These are phyloP conservation scores for Geotrichum klebahnii DNA, from an alignment of 1,139 yeast species.

Conservation along the genomic window DNA sequence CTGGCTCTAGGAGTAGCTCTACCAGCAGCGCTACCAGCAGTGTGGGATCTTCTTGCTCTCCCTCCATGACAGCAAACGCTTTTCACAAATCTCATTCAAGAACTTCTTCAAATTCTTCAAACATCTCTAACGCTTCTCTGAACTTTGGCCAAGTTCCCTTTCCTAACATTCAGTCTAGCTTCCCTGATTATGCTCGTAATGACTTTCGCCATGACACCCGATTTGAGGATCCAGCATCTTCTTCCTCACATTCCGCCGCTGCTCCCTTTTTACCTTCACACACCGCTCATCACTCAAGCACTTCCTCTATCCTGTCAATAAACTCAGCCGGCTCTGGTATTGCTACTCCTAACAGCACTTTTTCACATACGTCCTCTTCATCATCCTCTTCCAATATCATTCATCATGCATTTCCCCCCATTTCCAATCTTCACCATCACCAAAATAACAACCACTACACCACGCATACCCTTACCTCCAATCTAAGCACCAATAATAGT, in stretches of 20 bases:
- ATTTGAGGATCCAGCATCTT: neutral
- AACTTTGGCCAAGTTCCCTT: constrained; percentile 10
- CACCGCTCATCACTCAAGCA: constrained; percentile 3
- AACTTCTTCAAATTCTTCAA: constrained; percentile 6
- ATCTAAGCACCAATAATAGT: too few relatives aligned
- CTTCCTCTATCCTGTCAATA: constrained; percentile 12
- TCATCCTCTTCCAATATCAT: neutral
- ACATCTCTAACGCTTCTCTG: constrained; percentile 2
- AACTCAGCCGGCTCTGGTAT: constrained; percentile 9
- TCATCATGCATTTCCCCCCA: constrained; percentile 11
- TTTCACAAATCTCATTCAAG: constrained; percentile 6
- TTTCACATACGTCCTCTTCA: constrained; percentile 4
- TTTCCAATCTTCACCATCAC: neutral
- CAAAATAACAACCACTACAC: neutral
- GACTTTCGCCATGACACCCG: too few relatives aligned
- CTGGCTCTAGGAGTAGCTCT: constrained; percentile 9
- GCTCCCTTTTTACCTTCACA: constrained; percentile 10
- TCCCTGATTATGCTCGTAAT: constrained; percentile 4
- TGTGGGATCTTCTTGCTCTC: neutral
- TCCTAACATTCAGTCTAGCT: constrained; percentile 9
- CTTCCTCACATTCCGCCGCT: neutral
- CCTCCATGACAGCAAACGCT: neutral
- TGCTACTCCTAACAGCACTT: constrained; percentile 15
- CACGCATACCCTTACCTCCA: neutral
- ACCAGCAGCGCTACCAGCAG: constrained; percentile 1